phyloP scores from a whole-genome alignment of 257 asterid species.

The Rubia yunnanensis region DNA sequence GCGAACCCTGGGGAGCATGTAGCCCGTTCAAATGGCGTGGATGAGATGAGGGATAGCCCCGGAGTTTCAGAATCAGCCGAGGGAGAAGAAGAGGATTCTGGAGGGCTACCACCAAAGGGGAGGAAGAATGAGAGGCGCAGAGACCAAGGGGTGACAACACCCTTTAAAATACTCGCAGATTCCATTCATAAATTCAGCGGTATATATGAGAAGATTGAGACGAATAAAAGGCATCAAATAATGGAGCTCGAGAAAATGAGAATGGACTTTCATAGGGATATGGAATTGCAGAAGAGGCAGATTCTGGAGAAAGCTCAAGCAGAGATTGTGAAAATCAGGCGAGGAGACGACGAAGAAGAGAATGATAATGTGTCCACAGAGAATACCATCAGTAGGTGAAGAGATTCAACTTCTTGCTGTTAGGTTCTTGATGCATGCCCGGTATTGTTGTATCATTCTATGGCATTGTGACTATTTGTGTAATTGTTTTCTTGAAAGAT shows the following conservation, averaged over 20 bases:
- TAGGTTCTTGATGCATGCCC: constrained; percentile 18
- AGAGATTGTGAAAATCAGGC: constrained; percentile 59
- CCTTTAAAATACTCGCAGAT: constrained; percentile 63
- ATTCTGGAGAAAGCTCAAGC: constrained; percentile 81
- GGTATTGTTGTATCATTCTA: constrained; percentile 30
- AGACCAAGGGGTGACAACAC: constrained; percentile 17
- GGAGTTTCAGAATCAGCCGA: constrained; percentile 45
- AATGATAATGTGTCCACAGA: constrained; percentile 38
- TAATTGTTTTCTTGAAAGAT: constrained; percentile 6
- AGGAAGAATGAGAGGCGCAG: constrained; percentile 19
- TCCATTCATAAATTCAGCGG: constrained; percentile 65
- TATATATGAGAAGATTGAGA: constrained; percentile 75
- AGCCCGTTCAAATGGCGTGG: constrained; percentile 53
- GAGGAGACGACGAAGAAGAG: constrained; percentile 55
- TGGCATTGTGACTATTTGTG: neutral
- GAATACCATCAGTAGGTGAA: constrained; percentile 33
- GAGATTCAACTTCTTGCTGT: neutral
- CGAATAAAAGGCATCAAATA: constrained; percentile 66
- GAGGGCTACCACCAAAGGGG: constrained; percentile 43
- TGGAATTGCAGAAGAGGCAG: constrained; percentile 70
- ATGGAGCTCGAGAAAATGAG: constrained; percentile 76
- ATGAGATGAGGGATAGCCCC: constrained; percentile 82
- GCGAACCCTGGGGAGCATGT: constrained; percentile 45
- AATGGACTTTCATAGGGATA: constrained; percentile 69
- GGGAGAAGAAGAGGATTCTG: constrained; percentile 40